Evolutionary conservation across 164 flowering plant species (phyloP).

Genomic region (Cinnamomum micranthum): DNA sequence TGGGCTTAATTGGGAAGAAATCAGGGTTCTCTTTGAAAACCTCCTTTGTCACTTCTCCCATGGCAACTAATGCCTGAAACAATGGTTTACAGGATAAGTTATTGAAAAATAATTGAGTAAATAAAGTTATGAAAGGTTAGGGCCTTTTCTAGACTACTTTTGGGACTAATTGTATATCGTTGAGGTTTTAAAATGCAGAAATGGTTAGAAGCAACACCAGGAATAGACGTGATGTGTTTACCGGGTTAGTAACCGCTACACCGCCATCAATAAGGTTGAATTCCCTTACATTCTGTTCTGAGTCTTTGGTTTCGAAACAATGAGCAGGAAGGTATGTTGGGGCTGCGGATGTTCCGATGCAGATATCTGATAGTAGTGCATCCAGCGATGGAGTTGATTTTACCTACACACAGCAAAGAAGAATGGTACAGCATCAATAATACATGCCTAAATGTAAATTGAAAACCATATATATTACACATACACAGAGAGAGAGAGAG

Average conservation of each 20-base stretch:
- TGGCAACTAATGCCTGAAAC: constrained; percentile 47
- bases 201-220: not conserved
- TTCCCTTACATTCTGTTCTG: constrained; percentile 18
- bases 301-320: constrained; percentile 33
- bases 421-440: not conserved
- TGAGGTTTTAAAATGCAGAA: not conserved
- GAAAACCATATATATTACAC: not conserved
- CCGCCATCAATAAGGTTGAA: constrained; percentile 71
- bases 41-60: constrained; percentile 44
- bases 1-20: constrained; percentile 33
- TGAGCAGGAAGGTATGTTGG: constrained; percentile 53
- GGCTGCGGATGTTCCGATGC: constrained; percentile 64
- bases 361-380: constrained; percentile 49
- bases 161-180: too few relatives aligned
- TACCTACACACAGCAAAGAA: constrained; percentile 20
- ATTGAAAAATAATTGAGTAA: too few relatives aligned
- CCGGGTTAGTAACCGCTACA: constrained; percentile 61
- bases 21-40: constrained; percentile 27
- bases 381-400: constrained; percentile 17
- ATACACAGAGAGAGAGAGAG: not conserved
- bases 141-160: too few relatives aligned
- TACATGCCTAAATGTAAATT: not conserved
- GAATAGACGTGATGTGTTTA: constrained; percentile 11
- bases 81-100: not conserved
- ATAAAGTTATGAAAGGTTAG: not conserved